phyloP scores from a whole-genome alignment of 768 basidiomycete species.

The Jaapia argillacea region DNA sequence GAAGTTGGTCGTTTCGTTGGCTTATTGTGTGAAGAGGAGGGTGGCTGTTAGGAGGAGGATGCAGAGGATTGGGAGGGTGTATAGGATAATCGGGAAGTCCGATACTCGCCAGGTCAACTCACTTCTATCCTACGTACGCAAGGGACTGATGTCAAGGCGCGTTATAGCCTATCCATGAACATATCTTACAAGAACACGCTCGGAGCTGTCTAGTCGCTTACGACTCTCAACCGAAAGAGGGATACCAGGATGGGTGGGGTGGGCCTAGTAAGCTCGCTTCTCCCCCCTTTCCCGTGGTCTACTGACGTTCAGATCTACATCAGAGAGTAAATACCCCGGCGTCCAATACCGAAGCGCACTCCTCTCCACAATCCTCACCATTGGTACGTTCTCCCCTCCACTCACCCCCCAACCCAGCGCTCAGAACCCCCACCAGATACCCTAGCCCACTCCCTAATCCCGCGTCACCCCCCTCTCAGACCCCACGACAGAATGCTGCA shows the following conservation, averaged over 20 bases:
- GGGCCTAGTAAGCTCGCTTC: slow-evolving; percentile 40
- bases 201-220: slow-evolving; percentile 63
- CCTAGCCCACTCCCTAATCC: slow-evolving; percentile 63
- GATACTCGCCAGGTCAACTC: slow-evolving; percentile 49
- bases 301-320: slow-evolving; percentile 1
- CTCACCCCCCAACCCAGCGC: too few relatives aligned
- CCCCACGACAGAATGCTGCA: slow-evolving; percentile 71
- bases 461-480: slow-evolving; percentile 56
- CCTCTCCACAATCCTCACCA: slow-evolving; percentile 59
- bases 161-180: slow-evolving; percentile 50
- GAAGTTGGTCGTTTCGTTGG: slow-evolving; percentile 44
- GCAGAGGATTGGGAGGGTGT: slow-evolving; percentile 56
- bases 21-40: slow-evolving; percentile 59
- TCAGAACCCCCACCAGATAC: slow-evolving; percentile 43
- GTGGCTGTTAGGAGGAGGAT: slow-evolving; percentile 56
- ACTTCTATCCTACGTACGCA: slow-evolving; percentile 7
- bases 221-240: slow-evolving; percentile 60
- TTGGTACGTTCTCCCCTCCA: slow-evolving; percentile 37
- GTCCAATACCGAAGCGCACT: slow-evolving; percentile 56
- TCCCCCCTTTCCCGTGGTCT: not conserved
- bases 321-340: slow-evolving; percentile 52
- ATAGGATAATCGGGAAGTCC: slow-evolving; percentile 36
- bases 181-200: slow-evolving; percentile 67
- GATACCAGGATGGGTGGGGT: slow-evolving; percentile 68
- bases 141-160: not conserved